These are phyloP conservation scores for Hanseniaspora lachancei DNA, from an alignment of 805 yeast species.

Conservation along the genomic window DNA sequence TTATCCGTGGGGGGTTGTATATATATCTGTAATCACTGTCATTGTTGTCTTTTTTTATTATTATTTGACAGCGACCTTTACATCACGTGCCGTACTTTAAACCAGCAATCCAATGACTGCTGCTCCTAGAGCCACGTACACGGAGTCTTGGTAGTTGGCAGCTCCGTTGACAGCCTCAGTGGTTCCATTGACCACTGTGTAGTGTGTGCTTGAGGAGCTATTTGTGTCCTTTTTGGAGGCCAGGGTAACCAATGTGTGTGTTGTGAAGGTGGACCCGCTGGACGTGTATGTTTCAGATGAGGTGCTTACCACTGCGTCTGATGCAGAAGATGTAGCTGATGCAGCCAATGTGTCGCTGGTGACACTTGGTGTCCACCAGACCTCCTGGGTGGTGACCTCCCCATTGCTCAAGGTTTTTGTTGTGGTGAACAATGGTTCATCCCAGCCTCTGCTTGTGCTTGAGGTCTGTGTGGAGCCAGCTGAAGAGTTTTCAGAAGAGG, in stretches of 20 bases:
- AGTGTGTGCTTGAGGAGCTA: neutral
- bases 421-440: slow-evolving; percentile 11
- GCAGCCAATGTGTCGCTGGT: neutral
- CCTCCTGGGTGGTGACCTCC: slow-evolving; percentile 8
- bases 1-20: neutral
- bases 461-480: neutral
- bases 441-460: slow-evolving; percentile 13
- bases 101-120: neutral
- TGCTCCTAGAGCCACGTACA: slow-evolving; percentile 7
- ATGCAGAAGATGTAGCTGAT: neutral
- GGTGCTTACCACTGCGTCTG: neutral
- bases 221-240: slow-evolving; percentile 3
- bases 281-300: slow-evolving; percentile 2
- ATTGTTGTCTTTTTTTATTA: neutral
- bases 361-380: slow-evolving; percentile 11
- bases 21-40: neutral
- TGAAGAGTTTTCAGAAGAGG: neutral
- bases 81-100: too few species aligned
- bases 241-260: slow-evolving; percentile 9
- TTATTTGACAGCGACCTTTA: neutral
- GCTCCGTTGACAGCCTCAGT: neutral
- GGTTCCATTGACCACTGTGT: slow-evolving; percentile 7
- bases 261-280: slow-evolving; percentile 3
- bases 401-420: slow-evolving; percentile 10
- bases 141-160: neutral